phyloP scores from a whole-genome alignment of 805 yeast genomes.

The Metschnikowia amazonensis region DNA sequence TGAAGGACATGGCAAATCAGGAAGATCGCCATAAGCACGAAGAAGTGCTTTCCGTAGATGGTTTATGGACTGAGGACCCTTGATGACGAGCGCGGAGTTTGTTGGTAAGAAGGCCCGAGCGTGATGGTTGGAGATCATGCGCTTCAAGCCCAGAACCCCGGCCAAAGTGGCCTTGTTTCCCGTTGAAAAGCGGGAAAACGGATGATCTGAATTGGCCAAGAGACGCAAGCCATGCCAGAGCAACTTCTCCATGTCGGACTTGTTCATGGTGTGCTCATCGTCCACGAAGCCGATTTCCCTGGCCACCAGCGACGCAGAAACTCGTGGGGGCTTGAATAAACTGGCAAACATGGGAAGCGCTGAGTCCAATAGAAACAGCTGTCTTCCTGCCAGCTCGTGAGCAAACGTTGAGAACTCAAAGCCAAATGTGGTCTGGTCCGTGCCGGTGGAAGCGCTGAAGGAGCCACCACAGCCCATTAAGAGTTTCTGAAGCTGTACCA shows the following conservation, averaged over 20 bases:
- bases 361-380: constrained; percentile 40
- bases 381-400: constrained; percentile 17
- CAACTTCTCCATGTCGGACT: constrained; percentile 40
- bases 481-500: constrained; percentile 39
- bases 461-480: constrained; percentile 56
- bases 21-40: constrained; percentile 6
- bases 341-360: constrained; percentile 49
- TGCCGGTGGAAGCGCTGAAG: constrained; percentile 66
- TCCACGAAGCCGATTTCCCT: constrained; percentile 60
- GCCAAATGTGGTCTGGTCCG: constrained; percentile 60
- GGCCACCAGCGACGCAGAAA: constrained; percentile 38
- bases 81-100: constrained; percentile 55
- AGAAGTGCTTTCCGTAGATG: constrained; percentile 52
- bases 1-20: background rate
- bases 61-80: constrained; percentile 65
- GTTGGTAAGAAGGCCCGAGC: constrained; percentile 39
- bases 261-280: constrained; percentile 63
- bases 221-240: constrained; percentile 57
- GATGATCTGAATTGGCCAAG: constrained; percentile 45
- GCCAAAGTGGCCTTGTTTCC: constrained; percentile 51
- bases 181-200: constrained; percentile 60
- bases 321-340: constrained; percentile 49
- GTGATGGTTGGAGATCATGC: constrained; percentile 38
- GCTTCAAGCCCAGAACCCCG: constrained; percentile 19
- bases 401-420: constrained; percentile 55